Evolutionary conservation across 352 stramenopile genomes (phyloP).

Genomic region (Pythium biforme): DNA sequence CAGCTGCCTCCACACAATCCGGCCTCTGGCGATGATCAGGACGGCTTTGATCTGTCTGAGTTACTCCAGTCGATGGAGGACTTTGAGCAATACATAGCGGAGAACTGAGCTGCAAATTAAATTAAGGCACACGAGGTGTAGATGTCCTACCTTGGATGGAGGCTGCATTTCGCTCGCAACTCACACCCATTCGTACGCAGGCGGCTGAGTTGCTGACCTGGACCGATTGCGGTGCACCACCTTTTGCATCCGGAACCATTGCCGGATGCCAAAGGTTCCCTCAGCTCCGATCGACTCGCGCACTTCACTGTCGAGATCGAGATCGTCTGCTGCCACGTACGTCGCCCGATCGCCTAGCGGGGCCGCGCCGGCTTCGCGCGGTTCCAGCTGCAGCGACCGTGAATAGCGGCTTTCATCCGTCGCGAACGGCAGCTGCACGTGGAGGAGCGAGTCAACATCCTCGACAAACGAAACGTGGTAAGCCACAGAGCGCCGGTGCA

Average conservation of each 20-base stretch:
- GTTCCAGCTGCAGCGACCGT: constrained; percentile 71
- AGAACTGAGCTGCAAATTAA: constrained; percentile 33
- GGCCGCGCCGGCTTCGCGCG: constrained; percentile 61
- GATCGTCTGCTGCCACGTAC: constrained; percentile 44
- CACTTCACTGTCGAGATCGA: constrained; percentile 81
- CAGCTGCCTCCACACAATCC: background rate
- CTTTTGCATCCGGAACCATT: constrained; percentile 84
- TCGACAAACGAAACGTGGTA: constrained; percentile 65
- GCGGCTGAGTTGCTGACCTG: constrained; percentile 45
- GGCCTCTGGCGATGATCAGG: constrained; percentile 1
- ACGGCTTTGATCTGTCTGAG: constrained; percentile 1
- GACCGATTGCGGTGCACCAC: constrained; percentile 78
- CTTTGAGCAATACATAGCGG: constrained; percentile 50
- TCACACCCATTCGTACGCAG: constrained; percentile 76
- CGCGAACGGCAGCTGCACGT: constrained; percentile 65
- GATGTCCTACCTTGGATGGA: background rate
- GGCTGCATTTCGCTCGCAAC: background rate
- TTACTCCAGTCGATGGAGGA: constrained; percentile 35
- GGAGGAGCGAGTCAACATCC: constrained; percentile 63
- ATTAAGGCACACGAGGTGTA: background rate
- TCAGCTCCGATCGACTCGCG: constrained; percentile 72
- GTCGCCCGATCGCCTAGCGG: constrained; percentile 59
- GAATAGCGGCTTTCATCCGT: constrained; percentile 78
- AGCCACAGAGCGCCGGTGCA: constrained; percentile 64
- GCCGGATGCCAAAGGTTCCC: constrained; percentile 73